A percentile compares a stretch with the other conserved stretches of the same genome.
phyloP scores from a whole-genome alignment of 2,329 filamentous ascomycete species.

The Sclerotiophoma versabilis region DNA sequence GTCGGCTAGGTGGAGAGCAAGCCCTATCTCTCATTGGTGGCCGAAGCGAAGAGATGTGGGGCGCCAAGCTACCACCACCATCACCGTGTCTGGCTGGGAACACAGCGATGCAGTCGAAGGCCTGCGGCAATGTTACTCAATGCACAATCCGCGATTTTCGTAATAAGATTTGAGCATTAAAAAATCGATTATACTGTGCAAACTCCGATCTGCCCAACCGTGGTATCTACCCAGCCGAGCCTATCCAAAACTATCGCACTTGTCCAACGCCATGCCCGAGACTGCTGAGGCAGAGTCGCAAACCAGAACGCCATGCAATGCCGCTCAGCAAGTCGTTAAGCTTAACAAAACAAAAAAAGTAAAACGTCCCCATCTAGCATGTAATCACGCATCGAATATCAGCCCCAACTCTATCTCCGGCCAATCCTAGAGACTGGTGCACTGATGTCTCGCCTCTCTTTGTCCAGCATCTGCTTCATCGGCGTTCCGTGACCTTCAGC shows the following conservation, averaged over 20 bases:
- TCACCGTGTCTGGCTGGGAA: background rate
- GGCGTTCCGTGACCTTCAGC: conserved; percentile 69
- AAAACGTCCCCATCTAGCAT: conserved; percentile 2
- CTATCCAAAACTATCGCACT: conserved; percentile 12
- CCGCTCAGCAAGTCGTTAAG: conserved; percentile 33
- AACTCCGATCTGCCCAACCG: conserved; percentile 17
- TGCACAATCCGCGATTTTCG: background rate
- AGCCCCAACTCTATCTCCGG: conserved; percentile 27
- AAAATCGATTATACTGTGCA: background rate
- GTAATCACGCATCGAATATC: background rate
- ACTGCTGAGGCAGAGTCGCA: conserved; percentile 13
- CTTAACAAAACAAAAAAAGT: conserved; percentile 9
- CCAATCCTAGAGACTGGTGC: conserved; percentile 49
- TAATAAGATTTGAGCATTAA: background rate
- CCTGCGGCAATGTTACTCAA: no score
- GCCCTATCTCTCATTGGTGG: conserved; percentile 16
- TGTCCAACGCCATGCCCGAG: conserved; percentile 10
- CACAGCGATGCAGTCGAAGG: background rate
- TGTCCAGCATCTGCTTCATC: conserved; percentile 63
- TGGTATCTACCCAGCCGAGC: conserved; percentile 36
- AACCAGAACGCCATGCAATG: conserved; percentile 45
- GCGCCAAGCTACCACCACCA: background rate
- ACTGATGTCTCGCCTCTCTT: conserved; percentile 56
- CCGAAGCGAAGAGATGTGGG: conserved; percentile 20
- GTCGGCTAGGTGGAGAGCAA: background rate